Percentiles rank a stretch among this genome's conserved stretches.
Evolutionary conservation across 352 stramenopile species (phyloP).

Genomic region (Phytopythium chamaehyphon): DNA sequence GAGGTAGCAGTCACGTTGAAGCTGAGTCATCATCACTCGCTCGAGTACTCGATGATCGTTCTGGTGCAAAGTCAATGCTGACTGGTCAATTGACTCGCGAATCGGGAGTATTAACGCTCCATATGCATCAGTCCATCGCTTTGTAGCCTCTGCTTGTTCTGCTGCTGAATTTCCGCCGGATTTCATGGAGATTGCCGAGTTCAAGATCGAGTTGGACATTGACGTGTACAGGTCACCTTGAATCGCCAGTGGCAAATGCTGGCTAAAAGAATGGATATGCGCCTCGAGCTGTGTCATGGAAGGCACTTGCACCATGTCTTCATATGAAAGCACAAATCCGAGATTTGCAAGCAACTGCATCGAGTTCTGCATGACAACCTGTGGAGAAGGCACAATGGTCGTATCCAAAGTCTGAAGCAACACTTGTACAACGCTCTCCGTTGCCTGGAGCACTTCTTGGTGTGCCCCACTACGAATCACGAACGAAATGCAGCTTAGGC

Average conservation of each 20-base stretch:
- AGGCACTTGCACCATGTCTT: constrained; percentile 58
- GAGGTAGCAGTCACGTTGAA: constrained; percentile 68
- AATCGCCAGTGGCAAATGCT: constrained; percentile 63
- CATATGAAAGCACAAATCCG: constrained; percentile 60
- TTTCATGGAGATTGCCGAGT: constrained; percentile 66
- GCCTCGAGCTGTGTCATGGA: constrained; percentile 67
- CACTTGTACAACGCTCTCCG: constrained; percentile 46
- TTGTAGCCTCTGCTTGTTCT: constrained; percentile 14
- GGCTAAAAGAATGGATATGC: constrained; percentile 71
- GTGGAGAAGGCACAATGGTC: constrained; percentile 56
- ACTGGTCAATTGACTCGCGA: constrained; percentile 63
- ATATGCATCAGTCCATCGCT: constrained; percentile 52
- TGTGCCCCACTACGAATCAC: constrained; percentile 47
- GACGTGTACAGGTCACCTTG: constrained; percentile 77
- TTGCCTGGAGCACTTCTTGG: constrained; percentile 46
- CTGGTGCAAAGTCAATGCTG: constrained; percentile 61
- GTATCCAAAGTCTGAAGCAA: constrained; percentile 58
- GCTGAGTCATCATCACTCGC: constrained; percentile 53
- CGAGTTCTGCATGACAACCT: constrained; percentile 59
- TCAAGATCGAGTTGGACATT: constrained; percentile 77
- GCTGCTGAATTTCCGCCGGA: constrained; percentile 21
- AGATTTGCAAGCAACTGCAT: constrained; percentile 66
- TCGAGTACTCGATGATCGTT: constrained; percentile 71
- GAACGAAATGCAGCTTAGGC: constrained; percentile 57
- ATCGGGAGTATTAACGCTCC: constrained; percentile 60